Percentiles rank a stretch among this genome's conserved stretches.
Evolutionary conservation across 257 asterid genomes (phyloP).

Genomic region (Avicennia marina): DNA sequence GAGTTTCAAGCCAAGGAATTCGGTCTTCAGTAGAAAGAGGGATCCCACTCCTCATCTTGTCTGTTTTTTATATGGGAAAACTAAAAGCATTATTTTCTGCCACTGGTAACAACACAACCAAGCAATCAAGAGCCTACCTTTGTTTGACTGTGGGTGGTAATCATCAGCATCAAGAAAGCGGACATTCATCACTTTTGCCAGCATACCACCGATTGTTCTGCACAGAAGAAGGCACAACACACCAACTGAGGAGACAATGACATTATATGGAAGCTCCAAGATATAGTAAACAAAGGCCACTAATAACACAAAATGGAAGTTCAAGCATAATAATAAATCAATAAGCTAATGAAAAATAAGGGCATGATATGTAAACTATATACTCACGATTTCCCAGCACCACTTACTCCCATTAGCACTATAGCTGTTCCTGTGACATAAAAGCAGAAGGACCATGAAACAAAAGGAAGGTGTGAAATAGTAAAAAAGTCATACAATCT

Average conservation of each 20-base stretch:
- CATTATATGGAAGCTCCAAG: not conserved
- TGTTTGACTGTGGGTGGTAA: slow-evolving; percentile 65
- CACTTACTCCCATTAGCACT: slow-evolving; percentile 87
- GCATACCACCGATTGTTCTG: slow-evolving; percentile 72
- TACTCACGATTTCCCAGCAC: slow-evolving; percentile 86
- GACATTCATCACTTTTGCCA: slow-evolving; percentile 47
- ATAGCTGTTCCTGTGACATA: slow-evolving; percentile 51
- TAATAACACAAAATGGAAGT: not conserved
- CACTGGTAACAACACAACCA: not conserved
- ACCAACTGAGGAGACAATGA: not conserved
- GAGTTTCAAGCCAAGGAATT: slow-evolving; percentile 75
- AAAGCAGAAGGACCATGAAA: slow-evolving; percentile 11
- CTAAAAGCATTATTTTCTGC: not conserved
- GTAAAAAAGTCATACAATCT: no score
- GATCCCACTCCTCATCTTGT: slow-evolving; percentile 54
- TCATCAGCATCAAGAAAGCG: slow-evolving; percentile 78
- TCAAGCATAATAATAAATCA: not conserved
- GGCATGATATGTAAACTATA: not conserved
- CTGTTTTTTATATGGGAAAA: slow-evolving; percentile 19
- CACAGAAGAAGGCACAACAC: not conserved
- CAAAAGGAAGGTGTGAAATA: no score
- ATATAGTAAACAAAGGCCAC: not conserved
- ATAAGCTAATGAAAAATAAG: not conserved
- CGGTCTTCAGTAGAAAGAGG: slow-evolving; percentile 78
- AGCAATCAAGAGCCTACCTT: slow-evolving; percentile 36